Evolutionary conservation across 2,329 filamentous ascomycete genomes (phyloP).

Genomic region (Venturia pyrina): DNA sequence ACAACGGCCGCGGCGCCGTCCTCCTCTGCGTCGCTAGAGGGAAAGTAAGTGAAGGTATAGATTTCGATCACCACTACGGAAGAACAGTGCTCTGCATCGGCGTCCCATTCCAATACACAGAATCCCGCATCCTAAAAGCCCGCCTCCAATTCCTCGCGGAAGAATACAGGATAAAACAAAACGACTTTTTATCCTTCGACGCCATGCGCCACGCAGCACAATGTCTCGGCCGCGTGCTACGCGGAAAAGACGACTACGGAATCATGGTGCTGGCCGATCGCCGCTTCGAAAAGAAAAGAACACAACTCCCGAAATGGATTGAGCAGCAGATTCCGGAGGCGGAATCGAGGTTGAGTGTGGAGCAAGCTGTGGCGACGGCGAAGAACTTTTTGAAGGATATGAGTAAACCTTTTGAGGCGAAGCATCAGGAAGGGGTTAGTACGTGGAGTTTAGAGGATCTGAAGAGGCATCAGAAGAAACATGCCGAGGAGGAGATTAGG

Average conservation of each 20-base stretch:
- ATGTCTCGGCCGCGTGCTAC: slow-evolving; percentile 84
- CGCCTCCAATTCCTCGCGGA: slow-evolving; percentile 92
- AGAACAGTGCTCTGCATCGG: slow-evolving; percentile 93
- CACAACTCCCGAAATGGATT: slow-evolving; percentile 94
- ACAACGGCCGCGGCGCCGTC: slow-evolving; percentile 89
- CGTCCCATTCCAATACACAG: slow-evolving; percentile 97
- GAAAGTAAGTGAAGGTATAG: slow-evolving; percentile 95
- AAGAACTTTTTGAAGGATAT: slow-evolving; percentile 85
- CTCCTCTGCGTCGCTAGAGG: slow-evolving; percentile 91
- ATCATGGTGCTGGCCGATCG: slow-evolving; percentile 97
- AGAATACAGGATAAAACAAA: slow-evolving; percentile 92
- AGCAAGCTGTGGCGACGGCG: slow-evolving; percentile 84
- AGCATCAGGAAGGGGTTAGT: slow-evolving; percentile 83
- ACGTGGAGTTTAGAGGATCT: slow-evolving; percentile 82
- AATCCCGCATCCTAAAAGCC: slow-evolving; percentile 92
- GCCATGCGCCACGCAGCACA: slow-evolving; percentile 99
- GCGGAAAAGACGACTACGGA: slow-evolving; percentile 98
- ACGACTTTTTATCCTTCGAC: slow-evolving; percentile 96
- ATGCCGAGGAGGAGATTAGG: slow-evolving; percentile 57
- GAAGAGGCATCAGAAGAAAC: slow-evolving; percentile 64
- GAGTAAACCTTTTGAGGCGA: slow-evolving; percentile 77
- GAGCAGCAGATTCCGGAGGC: slow-evolving; percentile 75
- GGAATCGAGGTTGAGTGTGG: slow-evolving; percentile 83
- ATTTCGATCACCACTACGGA: slow-evolving; percentile 98
- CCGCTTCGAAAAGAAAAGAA: slow-evolving; percentile 83